Percentiles rank a stretch among this genome's conserved stretches.
Evolutionary conservation across 352 stramenopile genomes (phyloP).

Genomic region (Globisporangium barbulae): DNA sequence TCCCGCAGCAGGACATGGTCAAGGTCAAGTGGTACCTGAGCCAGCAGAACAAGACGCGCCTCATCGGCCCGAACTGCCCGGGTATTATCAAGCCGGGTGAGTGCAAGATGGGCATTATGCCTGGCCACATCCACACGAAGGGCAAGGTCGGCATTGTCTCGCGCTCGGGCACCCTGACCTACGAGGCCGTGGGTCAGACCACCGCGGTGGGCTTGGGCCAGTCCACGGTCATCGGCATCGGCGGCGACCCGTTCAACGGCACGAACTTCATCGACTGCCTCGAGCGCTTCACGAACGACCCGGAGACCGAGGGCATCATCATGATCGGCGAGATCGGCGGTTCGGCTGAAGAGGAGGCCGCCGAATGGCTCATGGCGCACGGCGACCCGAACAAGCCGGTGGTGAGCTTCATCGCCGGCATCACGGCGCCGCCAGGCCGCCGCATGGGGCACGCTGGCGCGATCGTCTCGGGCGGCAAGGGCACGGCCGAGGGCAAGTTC

Average conservation of each 20-base stretch:
- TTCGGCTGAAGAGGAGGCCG: slow-evolving; percentile 97
- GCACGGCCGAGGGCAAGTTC: slow-evolving; percentile 98
- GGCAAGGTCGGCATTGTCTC: slow-evolving; percentile 99
- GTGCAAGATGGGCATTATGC: slow-evolving; percentile 99
- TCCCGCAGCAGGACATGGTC: slow-evolving; percentile 99
- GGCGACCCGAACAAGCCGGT: slow-evolving; percentile 99
- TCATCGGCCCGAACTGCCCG: slow-evolving; percentile 99
- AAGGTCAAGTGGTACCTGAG: slow-evolving; percentile 95
- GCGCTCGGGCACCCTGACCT: slow-evolving; percentile 97
- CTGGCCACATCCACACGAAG: slow-evolving; percentile 98
- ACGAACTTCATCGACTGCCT: slow-evolving; percentile 99
- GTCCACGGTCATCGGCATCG: slow-evolving; percentile 99
- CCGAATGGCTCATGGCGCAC: slow-evolving; percentile 97
- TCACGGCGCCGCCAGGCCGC: slow-evolving; percentile 96
- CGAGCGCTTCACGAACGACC: slow-evolving; percentile 98
- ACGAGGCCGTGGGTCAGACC: slow-evolving; percentile 99
- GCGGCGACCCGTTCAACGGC: slow-evolving; percentile 99
- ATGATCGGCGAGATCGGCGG: slow-evolving; percentile 99
- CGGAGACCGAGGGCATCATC: slow-evolving; percentile 98
- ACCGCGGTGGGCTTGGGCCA: slow-evolving; percentile 96
- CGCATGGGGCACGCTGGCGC: slow-evolving; percentile 99
- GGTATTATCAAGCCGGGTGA: slow-evolving; percentile 99
- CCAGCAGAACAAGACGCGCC: slow-evolving; percentile 91
- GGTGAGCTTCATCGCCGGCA: slow-evolving; percentile 99
- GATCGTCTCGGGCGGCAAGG: slow-evolving; percentile 99